phyloP scores from a whole-genome alignment of 1,284 basidiomycete genomes.

The Hemileia vastatrix region DNA sequence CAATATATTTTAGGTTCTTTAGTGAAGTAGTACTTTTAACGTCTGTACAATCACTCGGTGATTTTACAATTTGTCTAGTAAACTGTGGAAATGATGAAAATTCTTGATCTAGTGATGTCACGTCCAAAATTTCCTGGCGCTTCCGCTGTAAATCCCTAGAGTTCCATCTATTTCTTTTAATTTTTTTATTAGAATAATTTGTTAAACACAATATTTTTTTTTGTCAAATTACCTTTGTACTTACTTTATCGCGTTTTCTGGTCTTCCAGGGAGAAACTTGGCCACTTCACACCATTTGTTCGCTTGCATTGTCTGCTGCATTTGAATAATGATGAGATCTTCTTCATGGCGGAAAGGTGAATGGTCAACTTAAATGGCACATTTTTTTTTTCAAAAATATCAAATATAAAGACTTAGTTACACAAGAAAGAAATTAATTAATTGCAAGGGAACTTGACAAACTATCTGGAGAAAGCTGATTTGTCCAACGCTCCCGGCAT shows the following conservation, averaged over 20 bases:
- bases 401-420: background rate
- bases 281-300: conserved; percentile 22
- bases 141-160: conserved; percentile 18
- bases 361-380: conserved; percentile 21
- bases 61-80: too few relatives aligned
- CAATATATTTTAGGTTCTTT: too few relatives aligned
- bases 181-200: too few relatives aligned
- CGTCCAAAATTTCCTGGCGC: conserved; percentile 3
- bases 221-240: conserved; percentile 1
- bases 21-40: too few relatives aligned
- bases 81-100: too few relatives aligned
- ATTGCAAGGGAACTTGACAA: background rate
- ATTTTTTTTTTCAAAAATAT: too few relatives aligned
- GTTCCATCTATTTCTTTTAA: conserved; percentile 23
- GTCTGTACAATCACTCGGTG: too few relatives aligned
- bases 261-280: conserved; percentile 18
- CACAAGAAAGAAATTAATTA: background rate
- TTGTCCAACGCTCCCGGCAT: conserved; percentile 23
- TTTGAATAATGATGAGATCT: conserved; percentile 17
- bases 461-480: conserved; percentile 21
- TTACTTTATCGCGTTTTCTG: conserved; percentile 23
- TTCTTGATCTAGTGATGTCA: too few relatives aligned
- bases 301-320: conserved; percentile 18
- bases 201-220: background rate
- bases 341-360: conserved; percentile 21